Evolutionary conservation across 257 asterid species (phyloP), one percentile per base, ranked within the genome.

Genomic region (Orobanche coerulescens): DNA sequence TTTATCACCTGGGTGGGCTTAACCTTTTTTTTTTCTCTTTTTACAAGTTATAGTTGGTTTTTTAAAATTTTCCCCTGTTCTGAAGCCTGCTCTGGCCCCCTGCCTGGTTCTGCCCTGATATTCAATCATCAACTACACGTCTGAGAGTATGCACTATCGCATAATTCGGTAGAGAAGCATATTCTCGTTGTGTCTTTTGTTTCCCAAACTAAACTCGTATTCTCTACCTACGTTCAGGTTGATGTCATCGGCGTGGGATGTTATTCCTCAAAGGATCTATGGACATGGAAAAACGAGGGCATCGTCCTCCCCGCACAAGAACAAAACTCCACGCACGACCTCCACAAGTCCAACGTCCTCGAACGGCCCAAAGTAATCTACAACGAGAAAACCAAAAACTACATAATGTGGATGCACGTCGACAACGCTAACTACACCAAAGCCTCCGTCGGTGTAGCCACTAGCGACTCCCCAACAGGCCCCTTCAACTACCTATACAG

Each of bases 301-400:
- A 80, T 93, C 9, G 96, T 90, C 15, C 87, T 93, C 4, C 75
- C 95, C 1, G 90, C 95, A 0, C 95, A 89, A 61, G 87, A 79
- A 59, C 67, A 62, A 18, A 66, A 89, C 15, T 87, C 79, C 74
- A 81, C 84, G 14, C 97, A 81, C n/a, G 97, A 93, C 76, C 88
- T 93, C 64, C 81, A 87, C 90, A 82, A 69, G 62, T 78, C 74
- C 64, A 93, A 93, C 4, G 95, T 93, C 43, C 84, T 93, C 4
- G 97, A 93, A 79, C 74, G 99, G 78, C 99, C 99, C 15, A 93
- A 93, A 78, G 99, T 93, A 67, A 85, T 93, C n/a, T 84, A 84
- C 77, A 86, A 93, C 4, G 86, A 76, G 20, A 79, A 73, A 53
- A 90, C 95, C 0, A 62, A 62, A 14, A 85, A 82, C 72, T 93